Conservation (phyloP, 106 monocot species). For the Dendrobium chrysotoxum region DNA sequence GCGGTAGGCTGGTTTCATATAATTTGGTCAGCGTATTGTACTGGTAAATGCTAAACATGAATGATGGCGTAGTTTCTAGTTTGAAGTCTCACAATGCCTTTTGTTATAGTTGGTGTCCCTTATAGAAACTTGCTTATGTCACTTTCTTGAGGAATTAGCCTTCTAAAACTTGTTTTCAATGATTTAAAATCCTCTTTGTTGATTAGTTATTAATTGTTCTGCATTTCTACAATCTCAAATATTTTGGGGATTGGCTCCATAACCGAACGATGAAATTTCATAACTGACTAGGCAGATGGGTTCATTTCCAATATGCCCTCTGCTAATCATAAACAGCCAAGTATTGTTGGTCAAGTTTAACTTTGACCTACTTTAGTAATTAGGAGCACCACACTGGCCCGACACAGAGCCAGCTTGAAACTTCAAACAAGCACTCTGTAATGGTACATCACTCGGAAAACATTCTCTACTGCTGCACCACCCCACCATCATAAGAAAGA, state of each 20-base stretch:
- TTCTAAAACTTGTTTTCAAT: background rate
- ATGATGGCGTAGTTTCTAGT: no score
- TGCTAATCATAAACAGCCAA: background rate
- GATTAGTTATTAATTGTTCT: background rate
- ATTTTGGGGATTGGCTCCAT: background rate
- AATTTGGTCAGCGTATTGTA: background rate
- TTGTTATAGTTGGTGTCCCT: background rate
- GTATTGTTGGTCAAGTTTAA: background rate
- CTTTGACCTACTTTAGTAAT: background rate
- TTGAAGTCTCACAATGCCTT: background rate
- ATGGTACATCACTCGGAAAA: no score
- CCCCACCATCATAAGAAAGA: no score
- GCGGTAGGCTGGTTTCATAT: background rate
- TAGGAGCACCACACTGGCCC: background rate
- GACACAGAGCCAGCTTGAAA: background rate
- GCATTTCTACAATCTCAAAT: background rate
- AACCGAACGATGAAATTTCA: background rate
- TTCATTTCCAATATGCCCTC: background rate
- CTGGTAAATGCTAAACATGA: background rate
- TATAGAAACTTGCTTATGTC: background rate
- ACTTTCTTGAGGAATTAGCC: background rate
- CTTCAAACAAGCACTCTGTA: no score
- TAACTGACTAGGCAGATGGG: background rate
- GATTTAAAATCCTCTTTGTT: background rate
- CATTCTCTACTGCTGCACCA: no score